Percentiles rank a stretch among this genome's conserved stretches.
phyloP scores from a whole-genome alignment of 805 yeast species.

The Myxozyma monticola region DNA sequence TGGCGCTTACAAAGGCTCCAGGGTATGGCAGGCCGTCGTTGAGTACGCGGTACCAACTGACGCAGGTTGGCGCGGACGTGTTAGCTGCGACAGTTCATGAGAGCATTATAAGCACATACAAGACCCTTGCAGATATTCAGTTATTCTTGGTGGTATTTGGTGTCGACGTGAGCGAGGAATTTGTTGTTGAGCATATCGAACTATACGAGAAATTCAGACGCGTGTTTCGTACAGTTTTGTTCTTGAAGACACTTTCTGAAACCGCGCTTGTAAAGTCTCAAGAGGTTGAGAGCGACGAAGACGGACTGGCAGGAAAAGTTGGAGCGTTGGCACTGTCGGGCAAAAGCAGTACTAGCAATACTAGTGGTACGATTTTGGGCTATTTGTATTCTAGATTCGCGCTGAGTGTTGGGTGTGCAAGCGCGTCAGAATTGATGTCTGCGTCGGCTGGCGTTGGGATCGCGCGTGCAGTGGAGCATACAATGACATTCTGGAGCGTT shows the following conservation, averaged over 20 bases:
- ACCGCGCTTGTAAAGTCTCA: background rate
- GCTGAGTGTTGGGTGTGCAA: constrained; percentile 8
- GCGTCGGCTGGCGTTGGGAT: constrained; percentile 2
- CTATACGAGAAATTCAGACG: constrained; percentile 11
- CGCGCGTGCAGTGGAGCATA: constrained; percentile 17
- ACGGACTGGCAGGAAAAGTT: background rate
- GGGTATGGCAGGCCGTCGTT: constrained; percentile 11
- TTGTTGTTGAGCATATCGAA: constrained; percentile 11
- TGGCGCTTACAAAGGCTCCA: background rate
- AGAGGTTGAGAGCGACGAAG: background rate
- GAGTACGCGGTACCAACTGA: constrained; percentile 10
- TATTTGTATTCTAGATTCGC: constrained; percentile 1
- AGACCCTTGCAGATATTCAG: constrained; percentile 13
- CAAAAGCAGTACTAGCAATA: too few relatives aligned
- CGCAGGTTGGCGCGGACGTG: constrained; percentile 8
- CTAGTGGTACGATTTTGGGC: background rate
- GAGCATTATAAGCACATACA: background rate
- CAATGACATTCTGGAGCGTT: constrained; percentile 9
- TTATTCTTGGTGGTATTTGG: constrained; percentile 20
- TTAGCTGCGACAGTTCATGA: constrained; percentile 4
- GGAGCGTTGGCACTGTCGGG: background rate
- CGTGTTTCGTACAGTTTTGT: background rate
- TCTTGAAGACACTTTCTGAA: constrained; percentile 13
- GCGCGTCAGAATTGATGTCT: constrained; percentile 4
- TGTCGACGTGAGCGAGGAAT: constrained; percentile 18